Evolutionary conservation across 2,329 filamentous ascomycete species (phyloP).

Genomic region (Fusarium kyushuense): DNA sequence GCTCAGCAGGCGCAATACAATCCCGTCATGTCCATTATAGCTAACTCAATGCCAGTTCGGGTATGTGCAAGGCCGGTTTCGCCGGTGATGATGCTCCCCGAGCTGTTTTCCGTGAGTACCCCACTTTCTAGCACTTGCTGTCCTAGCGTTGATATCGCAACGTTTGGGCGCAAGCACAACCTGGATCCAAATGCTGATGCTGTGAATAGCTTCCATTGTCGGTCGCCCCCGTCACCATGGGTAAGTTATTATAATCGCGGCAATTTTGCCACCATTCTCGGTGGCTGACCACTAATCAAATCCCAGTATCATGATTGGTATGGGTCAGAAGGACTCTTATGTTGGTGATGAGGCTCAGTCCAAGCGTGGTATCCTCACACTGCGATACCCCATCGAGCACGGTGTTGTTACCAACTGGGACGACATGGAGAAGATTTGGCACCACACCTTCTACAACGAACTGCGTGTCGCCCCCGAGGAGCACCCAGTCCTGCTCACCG

Average conservation of each 20-base stretch:
- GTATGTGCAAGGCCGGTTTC: slow-evolving; percentile 99
- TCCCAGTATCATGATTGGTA: slow-evolving; percentile 99
- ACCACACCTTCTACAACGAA: slow-evolving; percentile 99
- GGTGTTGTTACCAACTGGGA: slow-evolving; percentile 99
- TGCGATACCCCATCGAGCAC: slow-evolving; percentile 99
- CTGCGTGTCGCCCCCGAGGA: slow-evolving; percentile 99
- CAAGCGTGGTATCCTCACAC: slow-evolving; percentile 99
- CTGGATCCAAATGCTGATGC: slow-evolving; percentile 53
- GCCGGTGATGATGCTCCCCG: slow-evolving; percentile 99
- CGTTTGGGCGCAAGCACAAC: slow-evolving; percentile 22
- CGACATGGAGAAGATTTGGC: slow-evolving; percentile 99
- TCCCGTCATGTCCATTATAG: slow-evolving; percentile 17
- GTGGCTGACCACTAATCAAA: slow-evolving; percentile 29
- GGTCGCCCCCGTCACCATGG: slow-evolving; percentile 99
- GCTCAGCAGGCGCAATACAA: slow-evolving; percentile 8
- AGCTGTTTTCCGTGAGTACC: slow-evolving; percentile 98
- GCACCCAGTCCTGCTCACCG: slow-evolving; percentile 98
- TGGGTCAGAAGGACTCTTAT: slow-evolving; percentile 99
- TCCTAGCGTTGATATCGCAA: slow-evolving; percentile 37
- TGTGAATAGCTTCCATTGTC: slow-evolving; percentile 89
- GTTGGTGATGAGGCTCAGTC: slow-evolving; percentile 99
- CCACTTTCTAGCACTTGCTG: slow-evolving; percentile 49
- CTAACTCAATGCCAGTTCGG: slow-evolving; percentile 79
- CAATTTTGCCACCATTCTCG: slow-evolving; percentile 29
- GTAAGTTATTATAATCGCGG: slow-evolving; percentile 69